phyloP scores from a whole-genome alignment of 371 early-diverging fungal species.

The Mortierella sp. region DNA sequence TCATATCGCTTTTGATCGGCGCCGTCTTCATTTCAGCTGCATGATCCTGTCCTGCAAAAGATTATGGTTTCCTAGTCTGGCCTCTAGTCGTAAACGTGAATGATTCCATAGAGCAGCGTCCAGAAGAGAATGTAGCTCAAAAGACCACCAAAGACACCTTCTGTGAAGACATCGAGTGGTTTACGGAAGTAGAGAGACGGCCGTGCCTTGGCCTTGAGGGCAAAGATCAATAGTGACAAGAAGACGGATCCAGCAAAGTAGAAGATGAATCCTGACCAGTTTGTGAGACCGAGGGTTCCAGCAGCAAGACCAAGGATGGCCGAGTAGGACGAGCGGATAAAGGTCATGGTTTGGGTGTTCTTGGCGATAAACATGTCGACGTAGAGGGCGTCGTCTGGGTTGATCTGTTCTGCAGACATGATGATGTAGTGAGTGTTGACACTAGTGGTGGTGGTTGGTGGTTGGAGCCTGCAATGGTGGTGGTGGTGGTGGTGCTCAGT shows the following conservation, averaged over 20 bases:
- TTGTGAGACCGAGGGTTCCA: conserved; percentile 80
- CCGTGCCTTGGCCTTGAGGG: conserved; percentile 55
- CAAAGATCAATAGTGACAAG: conserved; percentile 61
- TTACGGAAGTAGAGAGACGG: conserved; percentile 63
- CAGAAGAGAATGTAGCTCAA: conserved; percentile 85
- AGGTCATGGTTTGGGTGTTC: conserved; percentile 75
- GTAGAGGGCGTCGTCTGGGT: conserved; percentile 58
- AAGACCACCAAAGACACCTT: conserved; percentile 78
- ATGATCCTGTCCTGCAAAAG: not conserved
- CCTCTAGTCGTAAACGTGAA: conserved; percentile 83
- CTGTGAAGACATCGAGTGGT: conserved; percentile 64
- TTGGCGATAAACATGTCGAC: conserved; percentile 68
- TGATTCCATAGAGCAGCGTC: conserved; percentile 85
- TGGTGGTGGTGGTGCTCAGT: conserved; percentile 1
- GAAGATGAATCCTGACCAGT: conserved; percentile 78
- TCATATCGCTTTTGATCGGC: not conserved
- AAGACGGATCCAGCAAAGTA: conserved; percentile 73
- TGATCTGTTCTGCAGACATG: conserved; percentile 49
- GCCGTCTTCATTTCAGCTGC: not conserved
- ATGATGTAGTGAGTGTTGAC: not conserved
- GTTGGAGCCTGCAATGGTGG: not conserved
- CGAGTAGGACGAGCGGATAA: conserved; percentile 80
- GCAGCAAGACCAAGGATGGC: conserved; percentile 83
- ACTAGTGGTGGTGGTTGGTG: not conserved
- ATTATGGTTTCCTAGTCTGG: conserved; percentile 29